Conservation (phyloP, 495 filamentous ascomycete species). For the Immersiella caudata region DNA sequence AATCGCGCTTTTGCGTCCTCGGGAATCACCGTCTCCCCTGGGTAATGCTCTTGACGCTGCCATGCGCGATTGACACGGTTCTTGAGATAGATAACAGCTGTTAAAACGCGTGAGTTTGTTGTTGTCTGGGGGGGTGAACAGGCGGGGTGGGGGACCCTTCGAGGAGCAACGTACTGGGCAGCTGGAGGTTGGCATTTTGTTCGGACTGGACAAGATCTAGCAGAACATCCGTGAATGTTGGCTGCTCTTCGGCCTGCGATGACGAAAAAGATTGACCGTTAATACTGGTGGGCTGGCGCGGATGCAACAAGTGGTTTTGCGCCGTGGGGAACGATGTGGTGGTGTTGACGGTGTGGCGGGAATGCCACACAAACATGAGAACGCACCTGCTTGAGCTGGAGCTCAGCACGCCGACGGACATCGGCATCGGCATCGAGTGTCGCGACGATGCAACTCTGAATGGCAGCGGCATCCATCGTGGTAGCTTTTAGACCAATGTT, state of each 20-base stretch:
- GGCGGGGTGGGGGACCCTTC: constrained; percentile 17
- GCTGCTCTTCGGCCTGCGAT: constrained; percentile 81
- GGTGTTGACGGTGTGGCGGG: constrained; percentile 3
- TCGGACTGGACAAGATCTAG: constrained; percentile 88
- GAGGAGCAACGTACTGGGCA: constrained; percentile 71
- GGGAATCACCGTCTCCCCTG: constrained; percentile 66
- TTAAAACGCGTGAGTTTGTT: constrained; percentile 25
- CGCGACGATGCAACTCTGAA: constrained; percentile 84
- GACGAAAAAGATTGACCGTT: constrained; percentile 2
- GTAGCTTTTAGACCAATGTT: constrained; percentile 31
- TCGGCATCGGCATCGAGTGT: constrained; percentile 87
- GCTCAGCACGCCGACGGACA: constrained; percentile 80
- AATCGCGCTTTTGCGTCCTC: constrained; percentile 89
- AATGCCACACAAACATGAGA: constrained; percentile 12
- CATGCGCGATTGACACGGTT: constrained; percentile 92
- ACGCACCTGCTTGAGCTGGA: constrained; percentile 91
- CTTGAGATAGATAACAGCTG: constrained; percentile 97
- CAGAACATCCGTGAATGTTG: constrained; percentile 87
- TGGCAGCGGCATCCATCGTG: constrained; percentile 82
- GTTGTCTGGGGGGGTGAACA: constrained; percentile 14
- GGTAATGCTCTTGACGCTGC: constrained; percentile 74
- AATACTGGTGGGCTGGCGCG: not conserved
- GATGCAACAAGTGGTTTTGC: not conserved
- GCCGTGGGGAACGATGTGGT: not conserved
- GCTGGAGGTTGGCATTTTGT: constrained; percentile 76